Base-by-base conservation (phyloP, 176 grass and related monocot genomes). In the Zoysia japonica region DNA sequence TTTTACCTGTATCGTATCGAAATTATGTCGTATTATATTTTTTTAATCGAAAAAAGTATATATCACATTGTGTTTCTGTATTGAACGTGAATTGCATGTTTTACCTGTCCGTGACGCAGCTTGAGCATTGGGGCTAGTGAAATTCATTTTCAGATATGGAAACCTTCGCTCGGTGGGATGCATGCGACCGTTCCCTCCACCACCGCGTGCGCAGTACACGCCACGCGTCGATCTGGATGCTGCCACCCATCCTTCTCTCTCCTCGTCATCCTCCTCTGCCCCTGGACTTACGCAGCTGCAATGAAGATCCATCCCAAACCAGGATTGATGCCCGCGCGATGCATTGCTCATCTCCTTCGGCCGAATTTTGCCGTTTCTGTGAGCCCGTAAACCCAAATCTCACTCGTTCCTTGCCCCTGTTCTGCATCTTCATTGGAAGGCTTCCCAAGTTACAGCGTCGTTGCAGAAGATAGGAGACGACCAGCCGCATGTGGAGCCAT, bases 401-500 rank as follows among this genome's bases (percentile, higher is more conserved):
- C 19, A 28, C 11, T 61, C 19, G 10, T 36, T 10, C 2, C 1
- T 10, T 19, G 20, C 8, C 20, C 19, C 59, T 61, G 59, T 61
- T 61, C 61, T 39, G 20, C 36, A 64, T 64, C 36, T 39, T 13
- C 12, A 35, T 61, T 61, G 11, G 61, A 64, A 64, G 61, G 12
- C 11, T 12, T 39, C 1, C 9, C 11, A 64, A 71, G 5, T 41
- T 1, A 28, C 5, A 37, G 2, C 0, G 63, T 47, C 8, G 6
- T 51, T 67, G 49, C 74, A 73, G 67, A 71, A 20, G 59, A 36
- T n/a, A 57, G 5, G 2, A 57, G 1, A 28, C 28, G 28, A 28
- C 28, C 55, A 19, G 55, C 55, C 7, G 65, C n/a, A 47, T 45
- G 53, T 64, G 53, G 66, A 44, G 38, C 42, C 54, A 87, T 92